Conservation (phyloP, 768 basidiomycete genomes). For the Filobasidium floriforme region DNA sequence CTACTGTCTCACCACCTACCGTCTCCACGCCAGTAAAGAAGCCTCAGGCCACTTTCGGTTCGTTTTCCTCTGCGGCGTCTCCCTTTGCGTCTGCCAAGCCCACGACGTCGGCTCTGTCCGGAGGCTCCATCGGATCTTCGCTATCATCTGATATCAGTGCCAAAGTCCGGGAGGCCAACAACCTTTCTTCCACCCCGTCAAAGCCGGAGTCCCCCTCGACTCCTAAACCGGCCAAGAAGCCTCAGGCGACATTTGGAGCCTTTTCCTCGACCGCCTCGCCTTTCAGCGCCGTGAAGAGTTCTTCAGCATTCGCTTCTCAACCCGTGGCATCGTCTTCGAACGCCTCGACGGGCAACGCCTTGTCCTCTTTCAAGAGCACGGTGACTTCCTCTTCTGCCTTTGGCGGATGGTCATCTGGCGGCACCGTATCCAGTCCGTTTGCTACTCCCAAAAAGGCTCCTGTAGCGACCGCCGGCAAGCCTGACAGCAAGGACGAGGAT, state of each 20-base stretch:
- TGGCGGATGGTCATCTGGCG: slow-evolving; percentile 38
- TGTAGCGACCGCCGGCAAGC: neutral
- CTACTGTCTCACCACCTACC: slow-evolving; percentile 11
- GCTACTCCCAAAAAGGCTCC: slow-evolving; percentile 26
- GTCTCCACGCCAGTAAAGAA: slow-evolving; percentile 31
- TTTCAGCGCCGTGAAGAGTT: slow-evolving; percentile 16
- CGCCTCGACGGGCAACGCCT: slow-evolving; percentile 9
- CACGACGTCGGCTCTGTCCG: slow-evolving; percentile 18
- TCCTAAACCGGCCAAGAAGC: slow-evolving; percentile 12
- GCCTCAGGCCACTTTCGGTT: slow-evolving; percentile 33
- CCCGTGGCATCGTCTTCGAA: slow-evolving; percentile 18
- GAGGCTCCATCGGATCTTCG: neutral
- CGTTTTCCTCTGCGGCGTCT: slow-evolving; percentile 26
- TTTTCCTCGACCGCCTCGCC: slow-evolving; percentile 27
- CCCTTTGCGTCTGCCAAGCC: slow-evolving; percentile 22
- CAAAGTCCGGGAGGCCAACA: slow-evolving; percentile 20
- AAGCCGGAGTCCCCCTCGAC: slow-evolving; percentile 1
- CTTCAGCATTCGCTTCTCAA: slow-evolving; percentile 20
- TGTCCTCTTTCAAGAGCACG: slow-evolving; percentile 11
- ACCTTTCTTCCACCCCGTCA: slow-evolving; percentile 2
- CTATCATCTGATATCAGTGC: slow-evolving; percentile 8
- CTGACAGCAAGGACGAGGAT: slow-evolving; percentile 14
- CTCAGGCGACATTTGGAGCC: slow-evolving; percentile 31
- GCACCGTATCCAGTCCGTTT: slow-evolving; percentile 31
- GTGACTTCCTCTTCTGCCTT: slow-evolving; percentile 5